These are phyloP conservation scores for Penicillium paxilli DNA, from an alignment of 495 filamentous ascomycete species.

Conservation along the genomic window DNA sequence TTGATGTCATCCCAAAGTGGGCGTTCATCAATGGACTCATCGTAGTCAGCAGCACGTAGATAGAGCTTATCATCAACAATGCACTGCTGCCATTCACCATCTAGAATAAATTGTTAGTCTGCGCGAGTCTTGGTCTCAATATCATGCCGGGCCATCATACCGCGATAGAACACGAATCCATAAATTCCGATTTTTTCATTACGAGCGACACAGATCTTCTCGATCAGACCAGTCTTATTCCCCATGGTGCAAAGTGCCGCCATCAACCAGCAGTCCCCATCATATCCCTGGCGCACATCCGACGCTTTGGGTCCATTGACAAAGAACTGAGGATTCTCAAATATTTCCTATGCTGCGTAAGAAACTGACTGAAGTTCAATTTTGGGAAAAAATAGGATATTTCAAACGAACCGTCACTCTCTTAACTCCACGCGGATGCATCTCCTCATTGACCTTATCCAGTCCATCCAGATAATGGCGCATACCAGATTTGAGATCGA, in stretches of 20 bases:
- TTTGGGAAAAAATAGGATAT: background rate
- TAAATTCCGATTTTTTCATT: constrained; percentile 86
- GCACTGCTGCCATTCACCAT: constrained; percentile 89
- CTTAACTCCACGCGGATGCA: constrained; percentile 61
- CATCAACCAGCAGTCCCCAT: constrained; percentile 92
- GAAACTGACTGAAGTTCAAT: background rate
- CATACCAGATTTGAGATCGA: constrained; percentile 64
- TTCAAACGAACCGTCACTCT: constrained; percentile 52
- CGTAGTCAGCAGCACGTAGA: constrained; percentile 78
- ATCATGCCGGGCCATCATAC: constrained; percentile 30
- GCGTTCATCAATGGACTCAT: constrained; percentile 67
- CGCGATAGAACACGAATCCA: constrained; percentile 89
- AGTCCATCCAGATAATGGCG: constrained; percentile 67
- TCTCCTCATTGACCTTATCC: constrained; percentile 39
- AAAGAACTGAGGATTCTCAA: constrained; percentile 83
- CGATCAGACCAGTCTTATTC: constrained; percentile 76
- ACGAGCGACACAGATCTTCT: constrained; percentile 77
- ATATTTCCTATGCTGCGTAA: constrained; percentile 64
- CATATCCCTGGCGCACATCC: constrained; percentile 75
- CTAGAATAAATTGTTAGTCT: too few species aligned
- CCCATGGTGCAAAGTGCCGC: constrained; percentile 81
- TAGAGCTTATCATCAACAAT: constrained; percentile 89
- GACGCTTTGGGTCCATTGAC: constrained; percentile 80
- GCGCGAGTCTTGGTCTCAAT: background rate
- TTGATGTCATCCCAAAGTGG: constrained; percentile 70